Evolutionary conservation across 257 asterid species (phyloP), one percentile per base, ranked within the genome.

Genomic region (Solanum sitiens): DNA sequence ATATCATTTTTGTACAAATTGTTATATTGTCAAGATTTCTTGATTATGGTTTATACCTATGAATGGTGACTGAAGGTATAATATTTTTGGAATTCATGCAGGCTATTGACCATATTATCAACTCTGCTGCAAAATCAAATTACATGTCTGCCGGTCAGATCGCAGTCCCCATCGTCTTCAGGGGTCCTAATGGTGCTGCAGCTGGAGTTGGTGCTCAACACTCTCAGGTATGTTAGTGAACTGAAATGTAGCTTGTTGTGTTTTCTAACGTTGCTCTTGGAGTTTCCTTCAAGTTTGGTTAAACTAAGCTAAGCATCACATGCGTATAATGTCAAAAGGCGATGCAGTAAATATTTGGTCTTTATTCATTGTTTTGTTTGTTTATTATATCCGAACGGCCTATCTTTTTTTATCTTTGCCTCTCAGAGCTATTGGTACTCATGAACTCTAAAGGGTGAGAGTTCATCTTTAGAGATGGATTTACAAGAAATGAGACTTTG

Each of bases 141-240:
- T 95, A 96, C 93, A 96, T 95, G 99, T 95, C 98, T 70, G 92
- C 95, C 32, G 96, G 98, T 89, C 98, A 95, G 91, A 95, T 95
- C 88, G 88, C 92, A 13, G 98, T 93, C 88, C 97, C 99, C 56
- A 93, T 95, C 80, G 98, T 95, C 83, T 94, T 95, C 89, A 92
- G 99, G 92, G 99, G 98, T 21, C 99, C 98, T 40, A 96, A 96
- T 91, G 99, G 99, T 86, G 96, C 98, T 88, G 99, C 99, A 88
- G 97, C 99, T 84, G 98, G 99, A 33, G 99, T 96, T 45, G 99
- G 95, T 84, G 99, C 99, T 82, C 98, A 96, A 86, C 99, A 96
- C 85, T 96, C 98, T 4, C 98, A 96, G 95, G 99, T 96, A 93
- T 88, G 77, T 37, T 32, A 77, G 75, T 63, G 25, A 72, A 44